A percentile compares a stretch with the other conserved stretches of the same genome.
phyloP scores from a whole-genome alignment of 2,329 filamentous ascomycete genomes.

The Madurella fahalii region DNA sequence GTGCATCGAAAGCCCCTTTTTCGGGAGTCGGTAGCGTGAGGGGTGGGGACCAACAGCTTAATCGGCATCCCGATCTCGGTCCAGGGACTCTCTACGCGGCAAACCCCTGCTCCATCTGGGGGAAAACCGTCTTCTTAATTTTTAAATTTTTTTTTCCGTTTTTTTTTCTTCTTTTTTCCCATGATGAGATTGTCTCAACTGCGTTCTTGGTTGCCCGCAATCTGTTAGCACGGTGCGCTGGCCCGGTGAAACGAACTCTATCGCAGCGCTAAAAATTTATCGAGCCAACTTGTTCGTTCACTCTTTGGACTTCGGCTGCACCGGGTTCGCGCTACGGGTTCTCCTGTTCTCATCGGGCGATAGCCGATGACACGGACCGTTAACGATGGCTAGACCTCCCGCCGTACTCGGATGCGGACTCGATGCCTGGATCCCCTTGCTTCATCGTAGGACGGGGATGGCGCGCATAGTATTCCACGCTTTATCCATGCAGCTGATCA shows the following conservation, averaged over 20 bases:
- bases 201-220: background rate
- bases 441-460: background rate
- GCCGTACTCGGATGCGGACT: background rate
- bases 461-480: background rate
- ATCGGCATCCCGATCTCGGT: constrained; percentile 26
- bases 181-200: background rate
- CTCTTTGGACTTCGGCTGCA: background rate
- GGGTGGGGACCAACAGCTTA: constrained; percentile 15
- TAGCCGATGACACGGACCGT: background rate
- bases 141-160: no score
- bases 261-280: background rate
- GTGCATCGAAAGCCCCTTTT: constrained; percentile 9
- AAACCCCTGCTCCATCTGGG: background rate
- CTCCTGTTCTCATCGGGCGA: background rate
- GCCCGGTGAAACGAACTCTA: background rate
- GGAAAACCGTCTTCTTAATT: no score
- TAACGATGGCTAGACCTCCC: background rate
- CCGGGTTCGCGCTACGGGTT: no score
- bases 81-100: background rate
- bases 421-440: background rate
- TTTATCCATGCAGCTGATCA: background rate
- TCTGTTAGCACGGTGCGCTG: background rate
- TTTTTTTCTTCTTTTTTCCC: background rate
- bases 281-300: background rate
- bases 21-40: constrained; percentile 15